Conservation (phyloP, 495 filamentous ascomycete species). For the Trichoderma gamsii region DNA sequence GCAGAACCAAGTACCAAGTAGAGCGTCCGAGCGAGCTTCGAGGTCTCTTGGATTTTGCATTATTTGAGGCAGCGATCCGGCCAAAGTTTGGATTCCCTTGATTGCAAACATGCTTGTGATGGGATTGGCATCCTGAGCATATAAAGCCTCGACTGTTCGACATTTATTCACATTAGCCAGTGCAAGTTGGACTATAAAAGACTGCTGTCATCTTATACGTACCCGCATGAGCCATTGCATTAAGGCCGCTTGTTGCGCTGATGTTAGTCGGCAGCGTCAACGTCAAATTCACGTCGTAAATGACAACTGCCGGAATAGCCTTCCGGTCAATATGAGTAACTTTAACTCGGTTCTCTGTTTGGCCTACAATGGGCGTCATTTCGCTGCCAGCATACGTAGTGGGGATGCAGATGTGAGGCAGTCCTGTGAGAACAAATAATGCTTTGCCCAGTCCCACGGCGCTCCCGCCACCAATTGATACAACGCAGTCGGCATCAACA, state of each 20-base stretch:
- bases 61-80: constrained; percentile 49
- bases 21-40: constrained; percentile 19
- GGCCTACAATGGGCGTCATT: constrained; percentile 9
- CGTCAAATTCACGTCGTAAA: constrained; percentile 14
- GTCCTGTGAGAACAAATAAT: background rate
- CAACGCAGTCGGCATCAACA: constrained; percentile 1
- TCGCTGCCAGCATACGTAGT: constrained; percentile 11
- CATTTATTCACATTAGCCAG: background rate
- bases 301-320: constrained; percentile 8
- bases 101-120: constrained; percentile 48
- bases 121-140: constrained; percentile 53
- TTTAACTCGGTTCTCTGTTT: background rate
- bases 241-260: constrained; percentile 58
- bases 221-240: constrained; percentile 55
- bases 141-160: constrained; percentile 53
- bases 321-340: background rate
- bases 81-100: constrained; percentile 46
- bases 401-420: constrained; percentile 13
- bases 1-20: constrained; percentile 44
- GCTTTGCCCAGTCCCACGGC: constrained; percentile 5
- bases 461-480: constrained; percentile 5
- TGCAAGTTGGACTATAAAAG: background rate
- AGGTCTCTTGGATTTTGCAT: constrained; percentile 33
- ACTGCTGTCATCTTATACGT: background rate
- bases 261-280: constrained; percentile 51